Conservation (phyloP, 495 filamentous ascomycete species). For the Viridothelium virens region DNA sequence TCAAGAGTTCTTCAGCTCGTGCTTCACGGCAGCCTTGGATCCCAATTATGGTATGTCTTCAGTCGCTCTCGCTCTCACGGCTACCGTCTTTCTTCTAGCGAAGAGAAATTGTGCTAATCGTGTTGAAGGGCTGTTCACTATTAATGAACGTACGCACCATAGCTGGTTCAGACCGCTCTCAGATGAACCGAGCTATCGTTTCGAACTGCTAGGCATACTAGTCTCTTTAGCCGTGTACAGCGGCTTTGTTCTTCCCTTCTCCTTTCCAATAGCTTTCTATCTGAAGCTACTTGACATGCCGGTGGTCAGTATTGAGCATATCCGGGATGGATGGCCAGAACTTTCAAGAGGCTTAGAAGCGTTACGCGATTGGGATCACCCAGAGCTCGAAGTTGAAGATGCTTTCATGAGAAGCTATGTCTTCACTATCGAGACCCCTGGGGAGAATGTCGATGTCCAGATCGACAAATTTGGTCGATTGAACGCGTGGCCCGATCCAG, state of each 20-base stretch:
- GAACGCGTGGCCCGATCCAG: neutral
- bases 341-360: slow-evolving; percentile 62
- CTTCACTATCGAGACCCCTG: slow-evolving; percentile 68
- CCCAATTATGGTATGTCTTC: slow-evolving; percentile 58
- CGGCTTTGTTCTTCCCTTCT: slow-evolving; percentile 79
- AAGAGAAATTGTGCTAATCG: neutral
- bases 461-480: slow-evolving; percentile 42
- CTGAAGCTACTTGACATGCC: slow-evolving; percentile 60
- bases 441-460: slow-evolving; percentile 46
- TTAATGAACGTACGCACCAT: slow-evolving; percentile 63
- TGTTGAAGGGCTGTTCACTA: slow-evolving; percentile 51
- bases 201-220: slow-evolving; percentile 79
- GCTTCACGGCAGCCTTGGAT: slow-evolving; percentile 67
- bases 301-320: slow-evolving; percentile 61
- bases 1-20: slow-evolving; percentile 86
- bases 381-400: slow-evolving; percentile 62
- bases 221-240: slow-evolving; percentile 91
- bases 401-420: slow-evolving; percentile 75
- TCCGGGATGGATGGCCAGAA: slow-evolving; percentile 81
- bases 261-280: slow-evolving; percentile 78
- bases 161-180: slow-evolving; percentile 83
- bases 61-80: neutral
- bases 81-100: neutral
- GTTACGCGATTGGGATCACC: slow-evolving; percentile 64
- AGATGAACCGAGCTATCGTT: slow-evolving; percentile 75